Evolutionary conservation across 2,329 filamentous ascomycete species (phyloP).

Genomic region (Juglanconis oblonga): DNA sequence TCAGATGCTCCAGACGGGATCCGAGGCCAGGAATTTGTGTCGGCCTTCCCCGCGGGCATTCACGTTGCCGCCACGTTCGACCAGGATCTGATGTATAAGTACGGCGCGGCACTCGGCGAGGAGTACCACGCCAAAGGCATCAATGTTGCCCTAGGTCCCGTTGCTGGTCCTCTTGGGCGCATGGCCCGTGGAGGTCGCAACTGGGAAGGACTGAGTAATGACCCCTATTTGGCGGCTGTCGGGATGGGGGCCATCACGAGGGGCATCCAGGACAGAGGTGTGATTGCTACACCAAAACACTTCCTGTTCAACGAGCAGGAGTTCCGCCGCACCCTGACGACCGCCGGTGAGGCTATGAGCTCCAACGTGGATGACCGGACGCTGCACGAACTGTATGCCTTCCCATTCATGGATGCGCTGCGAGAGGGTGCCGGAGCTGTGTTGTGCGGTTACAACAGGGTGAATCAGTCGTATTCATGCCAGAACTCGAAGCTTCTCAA

Average conservation of each 20-base stretch:
- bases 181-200: conserved; percentile 58
- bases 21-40: conserved; percentile 32
- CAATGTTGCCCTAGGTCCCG: conserved; percentile 63
- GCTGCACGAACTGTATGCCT: conserved; percentile 45
- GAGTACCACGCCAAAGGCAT: conserved; percentile 69
- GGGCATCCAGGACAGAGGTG: conserved; percentile 68
- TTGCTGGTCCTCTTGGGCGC: conserved; percentile 59
- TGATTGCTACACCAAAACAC: conserved; percentile 69
- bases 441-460: conserved; percentile 13
- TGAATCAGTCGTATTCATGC: conserved; percentile 53
- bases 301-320: conserved; percentile 52
- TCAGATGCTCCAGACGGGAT: conserved; percentile 37
- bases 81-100: conserved; percentile 59
- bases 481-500: conserved; percentile 68
- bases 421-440: conserved; percentile 12
- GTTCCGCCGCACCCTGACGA: conserved; percentile 43
- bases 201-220: conserved; percentile 52
- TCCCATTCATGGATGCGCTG: conserved; percentile 14
- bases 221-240: conserved; percentile 58
- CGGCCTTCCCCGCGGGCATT: conserved; percentile 62
- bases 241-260: conserved; percentile 54
- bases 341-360: conserved; percentile 41
- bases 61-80: conserved; percentile 72
- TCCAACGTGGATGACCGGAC: conserved; percentile 40
- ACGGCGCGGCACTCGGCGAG: conserved; percentile 64